Base-by-base conservation (phyloP, 1,139 yeast species). In the Nadsonia starkeyi-henricii region DNA sequence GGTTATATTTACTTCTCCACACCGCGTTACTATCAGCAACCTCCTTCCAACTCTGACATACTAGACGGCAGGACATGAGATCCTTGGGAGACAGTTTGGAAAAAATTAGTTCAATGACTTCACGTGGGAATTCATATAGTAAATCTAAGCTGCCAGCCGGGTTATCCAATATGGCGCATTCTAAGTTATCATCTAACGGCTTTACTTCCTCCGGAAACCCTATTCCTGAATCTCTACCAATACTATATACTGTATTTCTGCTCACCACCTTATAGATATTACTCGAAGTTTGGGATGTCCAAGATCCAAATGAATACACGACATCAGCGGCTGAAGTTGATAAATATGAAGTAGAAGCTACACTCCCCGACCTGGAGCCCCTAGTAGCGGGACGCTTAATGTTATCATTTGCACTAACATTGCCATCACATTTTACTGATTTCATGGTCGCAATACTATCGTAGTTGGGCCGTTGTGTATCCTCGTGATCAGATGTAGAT, bases 1-100 rank as follows among this genome's bases (percentile, higher is more conserved):
- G 42, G 37, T 47, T 33, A 47, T 54, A 61, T 44, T 52, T 49
- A 5, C 48, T 42, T 30, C 64, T 48, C 67, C 67, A 63, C 3
- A 61, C 55, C 2, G 55, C 46, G 48, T 59, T 55, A 5, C 54
- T 39, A 30, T 53, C 53, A 8, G 58, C 55, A 5, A 53, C 50
- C 3, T 43, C 47, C 21, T 53, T 46, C 66, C 67, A 63, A 13
- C 45, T 30, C 33, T 45, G 49, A 19, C 57, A 55, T 2, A 63
- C 64, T 26, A 42, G 52, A 15, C 54, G 45, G 44, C 65, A 62
- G 4, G 43, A 48, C 7, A 45, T 46, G 19, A 61, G 46, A 3
- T 58, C 47, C 21, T 45, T 26, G 30, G 50, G 46, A 45, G 57
- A 60, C 45, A 63, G 51, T 37, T 50, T 45, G 19, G 47, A 19